Evolutionary conservation across 192 early-diverging fungal genomes (phyloP), one percentile per base, ranked within the genome.

Genomic region (Helicostylum pulchrum): DNA sequence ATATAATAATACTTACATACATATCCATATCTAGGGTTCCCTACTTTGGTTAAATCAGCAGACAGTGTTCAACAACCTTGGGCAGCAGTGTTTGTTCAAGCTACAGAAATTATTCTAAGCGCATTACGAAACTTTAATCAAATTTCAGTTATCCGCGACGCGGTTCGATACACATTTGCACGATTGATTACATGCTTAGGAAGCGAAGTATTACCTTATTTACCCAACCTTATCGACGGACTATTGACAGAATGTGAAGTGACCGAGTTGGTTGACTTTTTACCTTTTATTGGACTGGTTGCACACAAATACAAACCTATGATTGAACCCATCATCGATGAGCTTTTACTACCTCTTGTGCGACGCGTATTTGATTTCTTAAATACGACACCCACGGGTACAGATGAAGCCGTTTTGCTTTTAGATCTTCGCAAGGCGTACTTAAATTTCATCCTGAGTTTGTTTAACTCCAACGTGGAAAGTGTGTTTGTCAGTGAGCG

Each of bases 301-400:
- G 86, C 90, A n/a, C 88, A 93, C 79, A 95, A 96, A 75, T 96
- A 93, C 78, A 93, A 94, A 82, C 77, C 83, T 15, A 77, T 79
- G 52, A 85, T 92, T 53, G 74, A 80, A 57, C 78, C 82, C 23
- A 83, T 89, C 50, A 62, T 92, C 67, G 81, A 90, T 74, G 87
- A 91, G 62, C 72, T 97, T 31, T 71, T 94, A 54, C 75, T 86
- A 26, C 93, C 94, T 1, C 76, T 96, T 20, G 78, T 93, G 3
- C 87, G 88, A 59, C 88, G 88, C 50, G 90, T 95, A 26, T 94
- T 93, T 66, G 80, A 79, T 43, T 93, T 93, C 61, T 78, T 96
- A 44, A 90, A 93, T 68, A 88, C 92, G 72, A 80, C 87, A 1
- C 83, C 93, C 1, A 74, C 85, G 19, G 96, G 96, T 7, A 94